Evolutionary conservation across 805 yeast genomes (phyloP), one percentile per base, ranked within the genome.

Genomic region (Candida schatavii): DNA sequence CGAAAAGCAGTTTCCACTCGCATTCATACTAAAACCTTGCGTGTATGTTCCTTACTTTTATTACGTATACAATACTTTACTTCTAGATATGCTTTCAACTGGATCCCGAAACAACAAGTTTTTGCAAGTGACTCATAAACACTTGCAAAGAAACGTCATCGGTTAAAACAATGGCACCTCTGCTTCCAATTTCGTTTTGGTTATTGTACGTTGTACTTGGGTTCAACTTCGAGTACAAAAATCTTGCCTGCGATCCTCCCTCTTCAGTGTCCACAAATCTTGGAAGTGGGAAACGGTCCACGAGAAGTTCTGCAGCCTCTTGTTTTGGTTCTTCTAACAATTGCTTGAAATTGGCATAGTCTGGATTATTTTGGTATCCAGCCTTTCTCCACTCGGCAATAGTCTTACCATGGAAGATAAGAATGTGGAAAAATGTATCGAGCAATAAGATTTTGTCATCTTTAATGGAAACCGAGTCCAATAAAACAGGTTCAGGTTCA

Each of bases 211-310:
- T 83, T 49, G 86, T 88, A 36, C 96, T 85, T 31, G 99, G 99
- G 64, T 95, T 93, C 64, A 93, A 80, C 68, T 89, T 93, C 22
- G 97, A 88, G 65, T 88, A 81, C 65, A 93, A 75, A 75, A 93
- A 93, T 68, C 99, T 83, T 2, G 98, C 97, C 69, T 93, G 99
- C 13, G 97, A 90, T 42, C 97, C 97, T 55, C 99, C 98, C 55
- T 91, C 97, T 61, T 91, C 97, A 45, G 97, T 88, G 55, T 91
- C 96, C 53, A 93, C 90, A 59, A 91, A 93, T 67, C 99, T 80
- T 37, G 99, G 99, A 58, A 93, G 75, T 54, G 99, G 99, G 81
- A 88, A 91, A 60, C 99, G 79, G 60, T 93, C 98, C 29, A 85
- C 80, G 55, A 93, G 79, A 49, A 95, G 74, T 54, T 85, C 88